Evolutionary conservation across 768 basidiomycete genomes (phyloP).

Genomic region (Mycena olivaceomarginata): DNA sequence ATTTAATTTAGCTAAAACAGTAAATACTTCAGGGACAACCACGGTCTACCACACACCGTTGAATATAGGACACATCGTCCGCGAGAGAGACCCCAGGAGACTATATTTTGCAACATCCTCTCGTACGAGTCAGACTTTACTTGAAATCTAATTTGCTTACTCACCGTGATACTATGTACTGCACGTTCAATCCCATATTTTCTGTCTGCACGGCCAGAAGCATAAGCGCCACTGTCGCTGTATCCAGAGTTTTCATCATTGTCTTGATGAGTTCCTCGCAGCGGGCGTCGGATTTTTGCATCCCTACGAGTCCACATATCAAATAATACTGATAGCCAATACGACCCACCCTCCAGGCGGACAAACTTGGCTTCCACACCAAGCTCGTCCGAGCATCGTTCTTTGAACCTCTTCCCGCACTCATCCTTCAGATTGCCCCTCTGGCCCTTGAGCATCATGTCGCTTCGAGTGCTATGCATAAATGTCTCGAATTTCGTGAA

Average conservation of each 20-base stretch:
- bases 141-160: not conserved
- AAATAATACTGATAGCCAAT: slow-evolving; percentile 5
- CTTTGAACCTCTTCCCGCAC: not conserved
- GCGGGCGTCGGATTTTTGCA: slow-evolving; percentile 13
- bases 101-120: not conserved
- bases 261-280: slow-evolving; percentile 15
- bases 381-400: not conserved
- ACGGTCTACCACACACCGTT: no score
- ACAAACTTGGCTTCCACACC: not conserved
- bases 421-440: not conserved
- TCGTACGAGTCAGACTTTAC: not conserved
- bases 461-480: not conserved
- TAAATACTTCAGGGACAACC: no score
- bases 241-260: slow-evolving; percentile 15
- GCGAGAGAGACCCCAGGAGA: no score
- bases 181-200: slow-evolving; percentile 20
- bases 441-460: slow-evolving; percentile 13
- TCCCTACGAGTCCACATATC: slow-evolving; percentile 7
- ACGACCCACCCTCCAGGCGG: not conserved
- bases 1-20: no score
- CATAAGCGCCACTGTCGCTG: slow-evolving; percentile 20
- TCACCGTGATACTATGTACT: slow-evolving; percentile 16
- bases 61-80: no score
- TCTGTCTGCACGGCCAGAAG: slow-evolving; percentile 18
- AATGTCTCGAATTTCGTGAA: slow-evolving; percentile 23